phyloP scores from a whole-genome alignment of 495 filamentous ascomycete species.

The Penicillium cosmopolitanum region DNA sequence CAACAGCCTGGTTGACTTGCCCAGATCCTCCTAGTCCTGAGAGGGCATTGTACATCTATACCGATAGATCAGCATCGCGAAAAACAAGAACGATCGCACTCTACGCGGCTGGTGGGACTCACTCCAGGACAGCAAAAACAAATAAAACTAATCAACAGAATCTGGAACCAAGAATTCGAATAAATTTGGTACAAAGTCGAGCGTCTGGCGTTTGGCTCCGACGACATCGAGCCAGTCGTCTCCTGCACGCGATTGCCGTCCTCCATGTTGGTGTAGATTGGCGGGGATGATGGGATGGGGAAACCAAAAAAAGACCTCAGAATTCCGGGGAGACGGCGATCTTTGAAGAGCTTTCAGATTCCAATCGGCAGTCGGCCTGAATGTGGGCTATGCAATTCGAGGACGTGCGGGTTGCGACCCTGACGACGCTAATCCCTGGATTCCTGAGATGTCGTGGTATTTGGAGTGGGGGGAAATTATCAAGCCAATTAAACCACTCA shows the following conservation, averaged over 20 bases:
- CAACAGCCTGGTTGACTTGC: slow-evolving; percentile 46
- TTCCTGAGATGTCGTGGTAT: slow-evolving; percentile 17
- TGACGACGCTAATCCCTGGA: slow-evolving; percentile 17
- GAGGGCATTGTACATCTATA: slow-evolving; percentile 72
- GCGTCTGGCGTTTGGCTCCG: slow-evolving; percentile 1
- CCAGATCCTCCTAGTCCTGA: slow-evolving; percentile 60
- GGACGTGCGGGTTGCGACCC: slow-evolving; percentile 3
- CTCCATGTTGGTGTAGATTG: slow-evolving; percentile 17
- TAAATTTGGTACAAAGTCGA: slow-evolving; percentile 30
- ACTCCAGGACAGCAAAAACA: slow-evolving; percentile 82
- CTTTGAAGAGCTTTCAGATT: not conserved
- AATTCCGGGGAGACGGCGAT: slow-evolving; percentile 2
- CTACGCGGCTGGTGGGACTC: slow-evolving; percentile 9
- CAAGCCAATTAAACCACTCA: slow-evolving; percentile 2
- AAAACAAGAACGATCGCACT: not conserved
- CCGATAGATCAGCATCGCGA: not conserved
- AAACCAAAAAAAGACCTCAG: not conserved
- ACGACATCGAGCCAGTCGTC: not conserved
- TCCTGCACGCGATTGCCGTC: slow-evolving; percentile 10
- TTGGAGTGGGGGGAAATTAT: slow-evolving; percentile 5
- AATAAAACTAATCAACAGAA: slow-evolving; percentile 57
- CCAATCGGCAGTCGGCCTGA: not conserved
- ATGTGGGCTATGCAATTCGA: slow-evolving; percentile 1
- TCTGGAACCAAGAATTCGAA: slow-evolving; percentile 46
- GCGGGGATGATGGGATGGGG: not conserved